phyloP scores from a whole-genome alignment of 2,329 filamentous ascomycete species.

The Orbilia quercus region DNA sequence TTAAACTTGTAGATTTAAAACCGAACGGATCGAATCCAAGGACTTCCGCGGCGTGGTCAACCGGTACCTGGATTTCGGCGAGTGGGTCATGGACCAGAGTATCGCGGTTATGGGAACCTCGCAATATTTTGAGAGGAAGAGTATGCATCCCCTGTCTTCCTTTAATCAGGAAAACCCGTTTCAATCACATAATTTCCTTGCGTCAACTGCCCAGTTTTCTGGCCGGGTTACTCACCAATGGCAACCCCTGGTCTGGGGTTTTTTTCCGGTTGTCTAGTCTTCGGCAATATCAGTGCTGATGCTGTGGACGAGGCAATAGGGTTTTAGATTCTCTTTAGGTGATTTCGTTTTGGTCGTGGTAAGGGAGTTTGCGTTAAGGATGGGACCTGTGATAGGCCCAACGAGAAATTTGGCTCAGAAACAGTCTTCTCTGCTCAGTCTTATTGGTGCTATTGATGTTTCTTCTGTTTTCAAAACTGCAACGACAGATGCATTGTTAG shows the following conservation, averaged over 20 bases:
- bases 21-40: constrained; percentile 85
- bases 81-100: constrained; percentile 98
- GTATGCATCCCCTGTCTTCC: constrained; percentile 19
- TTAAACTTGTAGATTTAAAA: constrained; percentile 77
- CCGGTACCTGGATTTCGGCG: constrained; percentile 90
- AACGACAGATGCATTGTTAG: constrained; percentile 1
- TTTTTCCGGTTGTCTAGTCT: constrained; percentile 38
- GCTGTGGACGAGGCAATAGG: constrained; percentile 50
- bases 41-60: constrained; percentile 81
- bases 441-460: constrained; percentile 10
- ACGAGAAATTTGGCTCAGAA: neutral
- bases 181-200: constrained; percentile 25
- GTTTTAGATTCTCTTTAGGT: constrained; percentile 28
- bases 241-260: neutral
- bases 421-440: constrained; percentile 32
- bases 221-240: constrained; percentile 40
- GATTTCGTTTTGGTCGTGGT: neutral
- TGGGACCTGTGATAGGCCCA: neutral
- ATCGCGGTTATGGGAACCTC: constrained; percentile 90
- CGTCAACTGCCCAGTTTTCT: constrained; percentile 15
- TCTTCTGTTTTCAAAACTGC: neutral
- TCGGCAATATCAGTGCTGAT: constrained; percentile 55
- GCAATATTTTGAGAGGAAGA: constrained; percentile 87
- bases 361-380: neutral
- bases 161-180: neutral